phyloP scores from a whole-genome alignment of 202 grass and related monocot species.

The Saccharum hybrid region DNA sequence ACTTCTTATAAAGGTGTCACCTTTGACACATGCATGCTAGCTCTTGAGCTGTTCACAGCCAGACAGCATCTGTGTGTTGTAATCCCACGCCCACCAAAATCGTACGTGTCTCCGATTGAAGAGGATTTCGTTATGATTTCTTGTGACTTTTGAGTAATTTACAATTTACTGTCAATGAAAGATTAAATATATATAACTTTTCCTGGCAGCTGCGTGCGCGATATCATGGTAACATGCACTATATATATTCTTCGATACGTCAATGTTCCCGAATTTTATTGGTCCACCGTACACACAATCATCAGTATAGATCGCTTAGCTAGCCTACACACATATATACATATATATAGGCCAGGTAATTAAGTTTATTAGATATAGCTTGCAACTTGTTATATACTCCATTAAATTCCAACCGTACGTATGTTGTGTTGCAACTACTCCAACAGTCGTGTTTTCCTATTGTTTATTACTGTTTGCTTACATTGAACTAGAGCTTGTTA shows the following conservation, averaged over 20 bases:
- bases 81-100: background rate
- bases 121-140: constrained; percentile 17
- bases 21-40: constrained; percentile 17
- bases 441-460: background rate
- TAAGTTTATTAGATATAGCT: background rate
- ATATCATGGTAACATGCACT: constrained; percentile 6
- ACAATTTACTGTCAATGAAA: background rate
- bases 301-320: background rate
- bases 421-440: background rate
- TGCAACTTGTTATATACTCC: background rate
- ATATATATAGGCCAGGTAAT: background rate
- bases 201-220: background rate
- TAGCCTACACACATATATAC: background rate
- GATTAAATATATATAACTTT: background rate
- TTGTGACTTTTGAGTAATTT: background rate
- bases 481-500: background rate
- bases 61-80: background rate
- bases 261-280: constrained; percentile 36
- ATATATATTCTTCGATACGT: constrained; percentile 34
- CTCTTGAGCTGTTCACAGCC: background rate
- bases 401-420: background rate
- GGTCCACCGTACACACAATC: background rate
- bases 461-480: background rate
- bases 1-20: background rate
- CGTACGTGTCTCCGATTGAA: background rate